phyloP scores from a whole-genome alignment of 176 grass and related monocot genomes.

The Paspalum vaginatum region DNA sequence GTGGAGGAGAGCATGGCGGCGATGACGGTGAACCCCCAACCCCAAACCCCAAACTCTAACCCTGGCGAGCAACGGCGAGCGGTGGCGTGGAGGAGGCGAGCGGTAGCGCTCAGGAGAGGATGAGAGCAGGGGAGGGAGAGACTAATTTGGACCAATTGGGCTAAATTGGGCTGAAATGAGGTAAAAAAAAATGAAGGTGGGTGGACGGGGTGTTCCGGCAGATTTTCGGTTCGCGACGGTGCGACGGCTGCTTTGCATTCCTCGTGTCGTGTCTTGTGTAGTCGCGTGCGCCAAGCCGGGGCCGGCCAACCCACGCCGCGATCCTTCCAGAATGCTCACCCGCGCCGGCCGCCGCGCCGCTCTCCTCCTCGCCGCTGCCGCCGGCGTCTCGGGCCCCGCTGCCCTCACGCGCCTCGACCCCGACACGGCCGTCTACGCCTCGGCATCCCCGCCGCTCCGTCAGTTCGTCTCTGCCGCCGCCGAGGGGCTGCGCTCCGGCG shows the following conservation, averaged over 20 bases:
- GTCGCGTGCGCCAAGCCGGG: background rate
- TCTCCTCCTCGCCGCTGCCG: constrained; percentile 29
- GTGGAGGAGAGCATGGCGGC: too few relatives aligned
- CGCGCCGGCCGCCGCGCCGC: constrained; percentile 34
- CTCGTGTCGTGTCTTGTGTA: background rate
- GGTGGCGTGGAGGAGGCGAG: too few relatives aligned
- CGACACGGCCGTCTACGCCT: background rate
- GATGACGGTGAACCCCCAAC: too few relatives aligned
- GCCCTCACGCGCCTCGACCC: background rate
- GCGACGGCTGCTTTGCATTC: background rate
- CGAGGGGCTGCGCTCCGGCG: constrained; percentile 13
- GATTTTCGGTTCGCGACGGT: too few relatives aligned
- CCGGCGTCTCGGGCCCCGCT: background rate
- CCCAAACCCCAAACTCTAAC: too few relatives aligned
- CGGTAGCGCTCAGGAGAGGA: too few relatives aligned
- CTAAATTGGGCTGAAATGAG: too few relatives aligned
- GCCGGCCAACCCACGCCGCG: background rate
- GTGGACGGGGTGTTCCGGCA: too few relatives aligned
- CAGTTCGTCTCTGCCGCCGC: constrained; percentile 15
- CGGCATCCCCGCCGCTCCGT: constrained; percentile 16
- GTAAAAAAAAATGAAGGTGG: too few relatives aligned
- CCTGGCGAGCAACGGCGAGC: too few relatives aligned
- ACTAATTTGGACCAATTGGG: too few relatives aligned
- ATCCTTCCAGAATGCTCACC: constrained; percentile 39
- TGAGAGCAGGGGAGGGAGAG: too few relatives aligned